These are phyloP conservation scores for Adiantum capillusveneris DNA, from an alignment of 75 land plant genomes.

Conservation along the genomic window DNA sequence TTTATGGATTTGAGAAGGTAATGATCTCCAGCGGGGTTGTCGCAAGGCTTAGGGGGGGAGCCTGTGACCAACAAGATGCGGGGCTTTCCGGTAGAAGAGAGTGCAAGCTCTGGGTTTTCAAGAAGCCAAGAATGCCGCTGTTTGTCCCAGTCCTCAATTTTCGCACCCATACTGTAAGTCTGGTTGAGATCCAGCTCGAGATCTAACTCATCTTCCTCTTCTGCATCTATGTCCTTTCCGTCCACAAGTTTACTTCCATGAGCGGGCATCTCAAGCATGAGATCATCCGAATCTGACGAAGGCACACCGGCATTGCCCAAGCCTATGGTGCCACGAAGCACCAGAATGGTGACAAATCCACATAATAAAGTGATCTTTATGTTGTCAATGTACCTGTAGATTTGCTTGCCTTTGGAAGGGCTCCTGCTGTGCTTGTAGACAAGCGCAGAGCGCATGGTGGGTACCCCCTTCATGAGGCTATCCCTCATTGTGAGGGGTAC, in stretches of 20 bases:
- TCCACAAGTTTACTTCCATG: constrained; percentile 14
- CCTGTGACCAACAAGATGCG: constrained; percentile 62
- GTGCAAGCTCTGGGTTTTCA: constrained; percentile 31
- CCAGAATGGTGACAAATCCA: constrained; percentile 73
- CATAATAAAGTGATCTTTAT: constrained; percentile 73
- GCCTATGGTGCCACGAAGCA: constrained; percentile 54
- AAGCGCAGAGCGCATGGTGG: background rate
- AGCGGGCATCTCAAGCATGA: constrained; percentile 17
- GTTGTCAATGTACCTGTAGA: constrained; percentile 52
- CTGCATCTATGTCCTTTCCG: too few species aligned
- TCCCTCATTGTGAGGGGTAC: too few species aligned
- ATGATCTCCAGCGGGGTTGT: constrained; percentile 60
- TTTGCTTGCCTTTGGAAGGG: constrained; percentile 19
- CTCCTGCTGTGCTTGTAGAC: background rate
- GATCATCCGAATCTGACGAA: too few species aligned
- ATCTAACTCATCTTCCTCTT: constrained; percentile 41
- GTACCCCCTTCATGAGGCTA: too few species aligned
- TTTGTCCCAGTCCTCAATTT: constrained; percentile 64
- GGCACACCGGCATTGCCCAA: constrained; percentile 20
- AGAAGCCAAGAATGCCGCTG: constrained; percentile 49
- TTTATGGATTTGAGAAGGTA: too few species aligned
- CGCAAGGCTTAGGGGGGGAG: constrained; percentile 62
- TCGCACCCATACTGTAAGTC: constrained; percentile 45
- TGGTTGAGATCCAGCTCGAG: constrained; percentile 23
- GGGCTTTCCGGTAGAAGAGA: constrained; percentile 36